Base-by-base conservation (phyloP, 306 rosid species). In the Sindora glabra region DNA sequence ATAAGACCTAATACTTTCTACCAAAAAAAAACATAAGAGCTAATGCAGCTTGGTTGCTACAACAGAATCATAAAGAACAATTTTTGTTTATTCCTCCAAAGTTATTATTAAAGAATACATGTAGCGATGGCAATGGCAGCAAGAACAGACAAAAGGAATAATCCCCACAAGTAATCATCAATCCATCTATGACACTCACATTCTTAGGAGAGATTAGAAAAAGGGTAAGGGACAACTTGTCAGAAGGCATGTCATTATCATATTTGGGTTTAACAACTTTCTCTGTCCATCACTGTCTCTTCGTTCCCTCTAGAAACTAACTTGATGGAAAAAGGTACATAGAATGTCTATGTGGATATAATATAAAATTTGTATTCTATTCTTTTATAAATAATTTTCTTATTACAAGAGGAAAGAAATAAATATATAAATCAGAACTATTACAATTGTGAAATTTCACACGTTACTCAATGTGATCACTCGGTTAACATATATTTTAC, bases 201-300 rank as follows among this genome's bases (percentile, higher is more conserved):
- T 38, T 26, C 64, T 68, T 29, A 22, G 64, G 67, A 52, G 10
- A 45, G 55, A 73, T 51, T 39, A 47, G 53, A 8, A 22, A 18
- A 62, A 49, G 41, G 70, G 46, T n/a, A n/a, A n/a, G n/a, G 40
- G 69, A 55, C 79, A 73, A 64, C 67, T 69, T 82, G 50, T 55
- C 52, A 66, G 74, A 75, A 68, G 85, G 67, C 79, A 78, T 68
- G 77, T 85, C 74, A 59, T 68, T 61, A 62, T 79, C 80, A 70
- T 61, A 58, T 64, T 64, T 60, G 29, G 70, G 46, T 2, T n/a
- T 5, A 42, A 38, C 26, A 58, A 46, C 36, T 26, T 45, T 7
- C 33, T 32, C 58, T 48, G 15, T 27, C 47, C 29, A 45, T 62
- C 41, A 46, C 39, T 71, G 24, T 56, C 22, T 64, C 67, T 32